Conservation (phyloP, 1,139 yeast genomes). For the Kurtzmaniella natalensis region DNA sequence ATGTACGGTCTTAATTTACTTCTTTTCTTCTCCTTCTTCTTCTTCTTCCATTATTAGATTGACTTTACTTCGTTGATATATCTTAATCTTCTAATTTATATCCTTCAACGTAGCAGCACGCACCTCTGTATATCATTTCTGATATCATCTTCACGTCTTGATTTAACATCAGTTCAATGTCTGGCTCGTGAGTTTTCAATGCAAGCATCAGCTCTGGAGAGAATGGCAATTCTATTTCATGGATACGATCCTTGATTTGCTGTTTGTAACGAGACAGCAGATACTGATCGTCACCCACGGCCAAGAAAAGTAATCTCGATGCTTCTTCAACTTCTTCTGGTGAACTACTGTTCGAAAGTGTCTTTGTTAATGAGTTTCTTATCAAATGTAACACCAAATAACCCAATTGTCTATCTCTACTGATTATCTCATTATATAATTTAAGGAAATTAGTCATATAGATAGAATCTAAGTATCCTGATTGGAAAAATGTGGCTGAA, state of each 20-base stretch:
- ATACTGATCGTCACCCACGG: slow-evolving; percentile 20
- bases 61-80: background rate
- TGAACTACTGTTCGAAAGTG: slow-evolving; percentile 27
- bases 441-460: slow-evolving; percentile 52
- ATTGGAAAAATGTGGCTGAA: slow-evolving; percentile 49
- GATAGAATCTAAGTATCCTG: slow-evolving; percentile 39
- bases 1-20: too few relatives aligned
- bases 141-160: slow-evolving; percentile 18
- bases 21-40: too few relatives aligned
- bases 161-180: slow-evolving; percentile 8
- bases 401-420: slow-evolving; percentile 30
- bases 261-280: slow-evolving; percentile 13
- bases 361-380: slow-evolving; percentile 34
- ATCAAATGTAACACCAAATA: slow-evolving; percentile 44
- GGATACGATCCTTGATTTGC: slow-evolving; percentile 15
- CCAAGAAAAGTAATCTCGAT: slow-evolving; percentile 23
- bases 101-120: slow-evolving; percentile 37
- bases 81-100: slow-evolving; percentile 29
- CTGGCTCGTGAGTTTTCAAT: slow-evolving; percentile 9
- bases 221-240: slow-evolving; percentile 10
- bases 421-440: slow-evolving; percentile 42
- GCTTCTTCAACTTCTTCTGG: slow-evolving; percentile 25
- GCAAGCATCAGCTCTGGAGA: slow-evolving; percentile 8
- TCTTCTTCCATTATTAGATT: too few relatives aligned
- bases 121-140: slow-evolving; percentile 37